phyloP scores from a whole-genome alignment of 352 stramenopile species.

The Pythium myriotylum region DNA sequence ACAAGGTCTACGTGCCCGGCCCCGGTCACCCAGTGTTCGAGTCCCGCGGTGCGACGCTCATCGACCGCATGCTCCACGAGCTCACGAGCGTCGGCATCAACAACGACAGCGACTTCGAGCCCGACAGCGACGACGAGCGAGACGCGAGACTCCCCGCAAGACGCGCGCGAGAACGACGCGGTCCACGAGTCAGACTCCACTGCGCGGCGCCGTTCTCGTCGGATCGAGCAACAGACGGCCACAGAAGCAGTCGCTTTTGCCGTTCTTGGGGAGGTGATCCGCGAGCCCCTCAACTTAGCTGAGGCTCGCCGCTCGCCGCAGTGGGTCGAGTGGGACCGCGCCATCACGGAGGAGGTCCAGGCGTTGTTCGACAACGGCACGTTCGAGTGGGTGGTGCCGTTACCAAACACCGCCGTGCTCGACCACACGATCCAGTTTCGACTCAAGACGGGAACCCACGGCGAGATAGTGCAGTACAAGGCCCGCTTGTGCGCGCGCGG shows the following conservation, averaged over 20 bases:
- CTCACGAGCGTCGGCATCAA: background rate
- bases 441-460: background rate
- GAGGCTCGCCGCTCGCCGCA: constrained; percentile 10
- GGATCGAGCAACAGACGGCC: background rate
- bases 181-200: background rate
- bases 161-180: background rate
- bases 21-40: background rate
- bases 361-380: constrained; percentile 12
- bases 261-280: constrained; percentile 5
- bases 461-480: background rate
- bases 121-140: background rate
- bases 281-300: constrained; percentile 11
- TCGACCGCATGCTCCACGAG: constrained; percentile 17
- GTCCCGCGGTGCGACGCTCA: background rate
- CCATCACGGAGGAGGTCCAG: background rate
- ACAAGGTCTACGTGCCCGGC: constrained; percentile 2
- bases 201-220: background rate
- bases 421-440: constrained; percentile 17
- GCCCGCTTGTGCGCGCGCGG: too few relatives aligned
- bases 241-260: constrained; percentile 1
- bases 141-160: background rate
- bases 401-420: background rate
- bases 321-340: background rate
- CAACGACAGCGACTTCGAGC: background rate
- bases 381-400: constrained; percentile 9